These are phyloP conservation scores for Phanerodontia chrysosporium DNA, from an alignment of 768 basidiomycete species.

Conservation along the genomic window DNA sequence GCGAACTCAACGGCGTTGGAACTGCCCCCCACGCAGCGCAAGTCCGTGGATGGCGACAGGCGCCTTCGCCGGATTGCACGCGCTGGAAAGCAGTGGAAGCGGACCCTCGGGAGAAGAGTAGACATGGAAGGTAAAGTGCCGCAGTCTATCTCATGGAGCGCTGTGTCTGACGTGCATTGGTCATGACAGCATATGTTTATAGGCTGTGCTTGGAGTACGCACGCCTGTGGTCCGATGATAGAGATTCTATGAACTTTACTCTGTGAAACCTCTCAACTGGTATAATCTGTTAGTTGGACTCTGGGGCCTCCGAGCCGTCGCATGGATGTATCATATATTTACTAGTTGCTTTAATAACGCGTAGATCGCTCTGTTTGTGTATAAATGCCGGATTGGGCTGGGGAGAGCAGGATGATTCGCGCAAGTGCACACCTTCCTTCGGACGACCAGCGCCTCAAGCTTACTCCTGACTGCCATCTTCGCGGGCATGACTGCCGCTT, in stretches of 20 bases:
- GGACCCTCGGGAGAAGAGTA: constrained; percentile 70
- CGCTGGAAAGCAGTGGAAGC: constrained; percentile 93
- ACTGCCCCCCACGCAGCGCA: constrained; percentile 31
- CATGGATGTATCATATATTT: constrained; percentile 11
- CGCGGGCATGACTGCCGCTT: neutral
- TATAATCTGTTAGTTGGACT: constrained; percentile 1
- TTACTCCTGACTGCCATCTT: neutral
- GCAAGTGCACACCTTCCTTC: neutral
- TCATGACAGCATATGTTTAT: constrained; percentile 73
- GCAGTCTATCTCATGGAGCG: neutral
- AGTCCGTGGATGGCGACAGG: constrained; percentile 58
- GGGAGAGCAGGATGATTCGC: neutral
- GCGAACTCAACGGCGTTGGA: constrained; percentile 45
- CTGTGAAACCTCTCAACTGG: constrained; percentile 13
- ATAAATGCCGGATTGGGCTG: neutral
- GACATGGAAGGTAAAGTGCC: constrained; percentile 82
- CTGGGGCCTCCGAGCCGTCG: neutral
- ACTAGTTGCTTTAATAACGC: constrained; percentile 1
- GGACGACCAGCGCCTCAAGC: neutral
- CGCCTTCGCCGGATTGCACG: constrained; percentile 78
- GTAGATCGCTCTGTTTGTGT: neutral
- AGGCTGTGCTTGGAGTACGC: constrained; percentile 88
- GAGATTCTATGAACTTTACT: constrained; percentile 58
- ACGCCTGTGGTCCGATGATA: constrained; percentile 78
- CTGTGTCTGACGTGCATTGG: constrained; percentile 7